Conservation (phyloP, 352 stramenopile species). For the Pythium sp. region DNA sequence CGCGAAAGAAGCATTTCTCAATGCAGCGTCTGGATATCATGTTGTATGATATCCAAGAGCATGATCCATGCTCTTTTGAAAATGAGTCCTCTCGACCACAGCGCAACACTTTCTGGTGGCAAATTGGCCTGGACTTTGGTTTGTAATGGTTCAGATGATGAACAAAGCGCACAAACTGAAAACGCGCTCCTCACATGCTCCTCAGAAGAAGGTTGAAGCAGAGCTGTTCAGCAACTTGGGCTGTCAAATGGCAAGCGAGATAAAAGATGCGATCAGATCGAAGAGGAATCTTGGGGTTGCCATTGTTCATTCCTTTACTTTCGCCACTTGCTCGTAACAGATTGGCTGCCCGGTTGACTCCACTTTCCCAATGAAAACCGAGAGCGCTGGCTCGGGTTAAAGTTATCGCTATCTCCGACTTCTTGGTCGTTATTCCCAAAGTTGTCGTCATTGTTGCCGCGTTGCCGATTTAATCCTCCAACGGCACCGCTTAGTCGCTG, state of each 20-base stretch:
- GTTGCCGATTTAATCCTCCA: neutral
- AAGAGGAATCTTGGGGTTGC: neutral
- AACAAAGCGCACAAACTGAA: neutral
- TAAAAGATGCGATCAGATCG: neutral
- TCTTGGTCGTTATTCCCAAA: neutral
- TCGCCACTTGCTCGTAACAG: slow-evolving; percentile 17
- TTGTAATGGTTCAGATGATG: neutral
- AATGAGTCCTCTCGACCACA: neutral
- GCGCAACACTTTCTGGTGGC: neutral
- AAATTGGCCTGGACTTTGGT: neutral
- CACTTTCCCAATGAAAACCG: slow-evolving; percentile 16
- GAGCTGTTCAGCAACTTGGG: neutral
- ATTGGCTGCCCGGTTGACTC: slow-evolving; percentile 13
- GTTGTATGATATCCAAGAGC: too few relatives aligned
- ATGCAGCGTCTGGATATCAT: neutral
- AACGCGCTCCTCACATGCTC: neutral
- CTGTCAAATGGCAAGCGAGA: neutral
- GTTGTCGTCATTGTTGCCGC: slow-evolving; percentile 1
- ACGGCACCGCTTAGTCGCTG: slow-evolving; percentile 11
- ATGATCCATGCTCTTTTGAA: neutral
- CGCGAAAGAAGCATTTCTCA: neutral
- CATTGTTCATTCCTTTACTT: slow-evolving; percentile 4
- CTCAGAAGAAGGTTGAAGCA: neutral
- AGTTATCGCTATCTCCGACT: neutral
- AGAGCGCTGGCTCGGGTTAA: neutral